phyloP scores from a whole-genome alignment of 495 filamentous ascomycete species.

The Penicillium nucicola region DNA sequence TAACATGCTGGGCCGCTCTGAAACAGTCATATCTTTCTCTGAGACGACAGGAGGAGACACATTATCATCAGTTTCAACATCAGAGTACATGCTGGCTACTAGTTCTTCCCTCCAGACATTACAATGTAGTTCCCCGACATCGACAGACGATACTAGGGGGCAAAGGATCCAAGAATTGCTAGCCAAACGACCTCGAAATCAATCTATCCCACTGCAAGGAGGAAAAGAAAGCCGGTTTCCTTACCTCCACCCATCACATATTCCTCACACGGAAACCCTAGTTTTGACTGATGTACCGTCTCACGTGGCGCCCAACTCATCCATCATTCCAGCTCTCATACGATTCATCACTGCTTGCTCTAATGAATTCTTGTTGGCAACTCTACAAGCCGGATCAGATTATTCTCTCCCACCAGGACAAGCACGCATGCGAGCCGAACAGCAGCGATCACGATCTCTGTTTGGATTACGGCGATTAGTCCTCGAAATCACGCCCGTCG shows the following conservation, averaged over 20 bases:
- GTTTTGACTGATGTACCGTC: slow-evolving; percentile 59
- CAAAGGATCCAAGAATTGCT: slow-evolving; percentile 34
- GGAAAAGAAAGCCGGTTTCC: slow-evolving; percentile 33
- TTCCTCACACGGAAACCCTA: slow-evolving; percentile 54
- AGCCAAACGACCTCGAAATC: slow-evolving; percentile 33
- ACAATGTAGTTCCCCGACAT: slow-evolving; percentile 25
- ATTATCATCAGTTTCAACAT: slow-evolving; percentile 9
- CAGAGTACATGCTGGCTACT: background rate
- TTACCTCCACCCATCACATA: slow-evolving; percentile 54
- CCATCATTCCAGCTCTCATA: slow-evolving; percentile 46
- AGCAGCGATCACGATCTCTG: slow-evolving; percentile 44
- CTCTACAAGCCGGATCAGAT: slow-evolving; percentile 49
- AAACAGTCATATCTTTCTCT: slow-evolving; percentile 1
- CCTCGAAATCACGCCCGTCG: slow-evolving; percentile 51
- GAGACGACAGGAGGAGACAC: background rate
- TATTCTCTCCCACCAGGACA: slow-evolving; percentile 50
- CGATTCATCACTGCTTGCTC: slow-evolving; percentile 60
- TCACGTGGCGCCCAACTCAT: slow-evolving; percentile 40
- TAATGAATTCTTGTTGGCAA: slow-evolving; percentile 54
- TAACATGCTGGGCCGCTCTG: slow-evolving; percentile 10
- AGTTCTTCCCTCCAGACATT: slow-evolving; percentile 3
- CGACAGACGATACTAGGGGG: slow-evolving; percentile 20
- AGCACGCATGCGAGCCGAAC: slow-evolving; percentile 34
- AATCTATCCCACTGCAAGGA: slow-evolving; percentile 23
- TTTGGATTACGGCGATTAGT: slow-evolving; percentile 56